Percentiles rank a stretch among this genome's conserved stretches.
Evolutionary conservation across 1,139 yeast species (phyloP).

Genomic region (Magnusiomyces fungicola): DNA sequence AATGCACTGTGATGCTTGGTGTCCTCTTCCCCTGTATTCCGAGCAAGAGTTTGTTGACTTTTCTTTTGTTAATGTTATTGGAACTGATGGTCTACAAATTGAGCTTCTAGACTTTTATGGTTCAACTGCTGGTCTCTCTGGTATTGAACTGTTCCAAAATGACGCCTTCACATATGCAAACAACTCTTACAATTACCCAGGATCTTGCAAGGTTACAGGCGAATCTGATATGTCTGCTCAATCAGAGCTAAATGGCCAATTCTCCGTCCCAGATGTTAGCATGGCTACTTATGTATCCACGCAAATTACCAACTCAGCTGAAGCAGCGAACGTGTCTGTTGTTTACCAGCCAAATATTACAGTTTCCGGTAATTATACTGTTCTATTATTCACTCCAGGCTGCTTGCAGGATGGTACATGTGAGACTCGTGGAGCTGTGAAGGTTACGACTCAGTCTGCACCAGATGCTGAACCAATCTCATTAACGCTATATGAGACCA

Average conservation of each 20-base stretch:
- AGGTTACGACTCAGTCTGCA: conserved; percentile 50
- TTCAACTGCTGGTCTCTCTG: conserved; percentile 55
- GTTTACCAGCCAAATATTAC: conserved; percentile 64
- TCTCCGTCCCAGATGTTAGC: conserved; percentile 18
- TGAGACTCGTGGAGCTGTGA: conserved; percentile 61
- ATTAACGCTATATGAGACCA: conserved; percentile 64
- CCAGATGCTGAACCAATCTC: conserved; percentile 33
- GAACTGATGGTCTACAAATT: conserved; percentile 57
- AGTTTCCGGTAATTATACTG: conserved; percentile 65
- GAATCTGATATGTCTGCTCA: conserved; percentile 22
- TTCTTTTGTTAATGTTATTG: conserved; percentile 63
- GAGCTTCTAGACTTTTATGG: conserved; percentile 69
- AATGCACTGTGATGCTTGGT: conserved; percentile 71
- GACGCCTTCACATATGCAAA: conserved; percentile 64
- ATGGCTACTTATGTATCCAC: conserved; percentile 33
- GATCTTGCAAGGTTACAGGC: conserved; percentile 21
- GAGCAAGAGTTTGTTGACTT: conserved; percentile 63
- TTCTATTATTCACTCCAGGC: conserved; percentile 79
- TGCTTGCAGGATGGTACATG: conserved; percentile 69
- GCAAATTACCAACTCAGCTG: conserved; percentile 31
- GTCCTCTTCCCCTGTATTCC: conserved; percentile 52
- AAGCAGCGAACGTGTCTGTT: conserved; percentile 40
- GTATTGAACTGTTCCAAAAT: conserved; percentile 65
- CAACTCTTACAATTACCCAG: conserved; percentile 60
- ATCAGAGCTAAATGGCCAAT: conserved; percentile 20